phyloP scores from a whole-genome alignment of 2,329 filamentous ascomycete species.

The Capronia epimyces region DNA sequence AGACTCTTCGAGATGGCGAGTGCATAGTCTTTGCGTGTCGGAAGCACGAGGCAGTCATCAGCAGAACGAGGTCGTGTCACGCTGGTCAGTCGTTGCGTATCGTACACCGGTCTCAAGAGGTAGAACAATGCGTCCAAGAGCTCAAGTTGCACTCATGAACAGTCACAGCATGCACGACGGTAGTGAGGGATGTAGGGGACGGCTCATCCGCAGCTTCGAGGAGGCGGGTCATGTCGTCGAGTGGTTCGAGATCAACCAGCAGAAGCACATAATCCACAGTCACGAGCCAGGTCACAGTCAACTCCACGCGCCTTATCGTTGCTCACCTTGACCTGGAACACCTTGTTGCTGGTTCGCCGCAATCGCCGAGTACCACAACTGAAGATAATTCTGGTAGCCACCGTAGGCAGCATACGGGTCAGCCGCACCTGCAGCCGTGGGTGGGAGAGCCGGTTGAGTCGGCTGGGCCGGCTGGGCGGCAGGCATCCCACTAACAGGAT shows the following conservation, averaged over 20 bases:
- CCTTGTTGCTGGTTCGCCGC: conserved; percentile 48
- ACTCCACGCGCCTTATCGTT: conserved; percentile 29
- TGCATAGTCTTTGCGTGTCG: not conserved
- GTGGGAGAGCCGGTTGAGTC: conserved; percentile 40
- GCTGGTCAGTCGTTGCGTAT: not conserved
- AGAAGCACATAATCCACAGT: conserved; percentile 16
- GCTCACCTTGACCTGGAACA: conserved; percentile 30
- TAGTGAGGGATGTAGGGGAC: conserved; percentile 7
- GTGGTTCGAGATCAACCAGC: conserved; percentile 15
- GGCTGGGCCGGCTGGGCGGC: conserved; percentile 29
- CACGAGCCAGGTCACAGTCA: conserved; percentile 26
- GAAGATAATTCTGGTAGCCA: conserved; percentile 73
- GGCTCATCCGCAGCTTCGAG: conserved; percentile 6
- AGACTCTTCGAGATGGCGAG: not conserved
- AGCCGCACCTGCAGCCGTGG: conserved; percentile 49
- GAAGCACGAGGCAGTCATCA: conserved; percentile 7
- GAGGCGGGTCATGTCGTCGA: conserved; percentile 20
- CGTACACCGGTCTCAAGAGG: not conserved
- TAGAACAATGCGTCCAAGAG: conserved; percentile 1
- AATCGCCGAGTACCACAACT: conserved; percentile 72
- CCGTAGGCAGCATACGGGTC: conserved; percentile 78
- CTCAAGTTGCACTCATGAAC: conserved; percentile 4
- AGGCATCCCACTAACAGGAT: conserved; percentile 30
- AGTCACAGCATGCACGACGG: conserved; percentile 17
- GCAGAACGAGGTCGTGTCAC: conserved; percentile 8